phyloP scores from a whole-genome alignment of 495 filamentous ascomycete genomes.

The Oidiodendron maius region DNA sequence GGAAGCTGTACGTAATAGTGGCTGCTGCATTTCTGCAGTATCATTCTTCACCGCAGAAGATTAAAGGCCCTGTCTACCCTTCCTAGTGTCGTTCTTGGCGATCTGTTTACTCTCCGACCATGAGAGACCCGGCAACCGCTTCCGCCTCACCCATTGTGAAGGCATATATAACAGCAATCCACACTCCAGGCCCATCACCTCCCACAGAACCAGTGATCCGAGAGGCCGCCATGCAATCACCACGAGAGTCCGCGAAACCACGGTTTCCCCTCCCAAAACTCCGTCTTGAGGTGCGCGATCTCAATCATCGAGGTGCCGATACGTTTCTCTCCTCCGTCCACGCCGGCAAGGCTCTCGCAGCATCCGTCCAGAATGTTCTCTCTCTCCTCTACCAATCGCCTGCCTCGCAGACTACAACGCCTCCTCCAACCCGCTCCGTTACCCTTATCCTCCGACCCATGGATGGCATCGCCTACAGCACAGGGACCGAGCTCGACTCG shows the following conservation, averaged over 20 bases:
- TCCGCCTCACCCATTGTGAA: constrained; percentile 25
- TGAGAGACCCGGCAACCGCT: constrained; percentile 20
- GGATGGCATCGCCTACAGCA: constrained; percentile 83
- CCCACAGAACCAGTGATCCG: not conserved
- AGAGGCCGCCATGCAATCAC: not conserved
- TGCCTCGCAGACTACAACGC: constrained; percentile 29
- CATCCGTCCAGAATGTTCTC: constrained; percentile 60
- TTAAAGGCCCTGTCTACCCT: no score
- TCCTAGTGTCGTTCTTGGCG: no score
- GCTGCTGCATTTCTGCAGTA: no score
- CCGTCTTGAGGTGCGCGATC: constrained; percentile 63
- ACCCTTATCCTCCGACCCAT: constrained; percentile 79
- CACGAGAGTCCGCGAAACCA: not conserved
- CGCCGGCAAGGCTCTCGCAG: constrained; percentile 49
- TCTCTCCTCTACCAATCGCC: constrained; percentile 51
- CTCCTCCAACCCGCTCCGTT: constrained; percentile 61
- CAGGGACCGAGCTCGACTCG: constrained; percentile 70
- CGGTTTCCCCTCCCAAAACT: constrained; percentile 53
- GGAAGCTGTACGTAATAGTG: no score
- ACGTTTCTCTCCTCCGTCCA: constrained; percentile 59
- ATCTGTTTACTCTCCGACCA: not conserved
- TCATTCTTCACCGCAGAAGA: no score
- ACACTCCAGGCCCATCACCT: constrained; percentile 1
- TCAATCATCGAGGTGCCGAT: constrained; percentile 54
- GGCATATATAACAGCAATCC: constrained; percentile 12